phyloP scores from a whole-genome alignment of 768 basidiomycete genomes.

The Pholiota microspora region DNA sequence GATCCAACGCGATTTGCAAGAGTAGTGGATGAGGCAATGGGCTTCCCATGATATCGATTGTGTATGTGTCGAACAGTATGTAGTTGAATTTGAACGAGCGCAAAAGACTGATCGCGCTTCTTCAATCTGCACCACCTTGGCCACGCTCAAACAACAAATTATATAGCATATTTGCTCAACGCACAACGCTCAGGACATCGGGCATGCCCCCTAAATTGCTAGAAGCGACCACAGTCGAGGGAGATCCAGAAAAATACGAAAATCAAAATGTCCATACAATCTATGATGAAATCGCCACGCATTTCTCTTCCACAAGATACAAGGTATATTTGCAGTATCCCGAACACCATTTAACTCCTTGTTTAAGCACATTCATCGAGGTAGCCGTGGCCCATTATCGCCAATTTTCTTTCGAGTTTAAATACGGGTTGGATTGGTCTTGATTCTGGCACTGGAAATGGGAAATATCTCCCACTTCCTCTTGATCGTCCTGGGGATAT shows the following conservation, averaged over 20 bases:
- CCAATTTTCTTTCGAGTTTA: constrained; percentile 66
- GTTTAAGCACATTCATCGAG: constrained; percentile 12
- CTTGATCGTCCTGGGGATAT: constrained; percentile 54
- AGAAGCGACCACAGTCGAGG: constrained; percentile 37
- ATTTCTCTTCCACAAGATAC: constrained; percentile 89
- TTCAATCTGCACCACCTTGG: background rate
- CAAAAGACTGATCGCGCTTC: background rate
- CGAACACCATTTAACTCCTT: background rate
- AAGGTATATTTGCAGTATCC: constrained; percentile 48
- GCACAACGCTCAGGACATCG: background rate
- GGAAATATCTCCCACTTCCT: constrained; percentile 89
- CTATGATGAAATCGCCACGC: constrained; percentile 82
- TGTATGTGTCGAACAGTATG: too few relatives aligned
- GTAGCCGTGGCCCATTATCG: constrained; percentile 90
- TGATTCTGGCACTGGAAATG: constrained; percentile 96
- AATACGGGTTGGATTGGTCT: constrained; percentile 82
- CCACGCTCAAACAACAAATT: background rate
- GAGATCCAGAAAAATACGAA: constrained; percentile 63
- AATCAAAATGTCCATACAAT: constrained; percentile 74
- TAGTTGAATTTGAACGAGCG: too few relatives aligned
- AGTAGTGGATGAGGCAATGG: constrained; percentile 79
- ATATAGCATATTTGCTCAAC: background rate
- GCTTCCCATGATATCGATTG: constrained; percentile 46
- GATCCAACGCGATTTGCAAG: constrained; percentile 65
- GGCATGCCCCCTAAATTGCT: constrained; percentile 35